Evolutionary conservation across 169 alveolate genomes (phyloP).

Genomic region (Prorocentrum cordatum): DNA sequence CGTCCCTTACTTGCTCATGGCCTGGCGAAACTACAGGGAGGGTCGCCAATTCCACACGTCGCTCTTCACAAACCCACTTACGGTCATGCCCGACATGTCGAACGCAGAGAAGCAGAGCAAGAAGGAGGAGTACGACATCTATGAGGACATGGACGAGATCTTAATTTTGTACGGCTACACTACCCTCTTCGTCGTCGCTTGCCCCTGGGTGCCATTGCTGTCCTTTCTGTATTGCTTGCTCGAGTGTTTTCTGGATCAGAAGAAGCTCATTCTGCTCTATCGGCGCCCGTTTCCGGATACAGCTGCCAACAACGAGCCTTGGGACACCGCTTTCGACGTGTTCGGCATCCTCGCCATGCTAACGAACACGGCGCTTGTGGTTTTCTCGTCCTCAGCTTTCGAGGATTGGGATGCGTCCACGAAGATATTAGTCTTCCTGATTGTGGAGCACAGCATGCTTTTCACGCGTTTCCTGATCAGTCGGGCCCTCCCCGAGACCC

Average conservation of each 20-base stretch:
- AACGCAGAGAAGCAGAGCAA: slow-evolving; percentile 65
- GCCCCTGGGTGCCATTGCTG: slow-evolving; percentile 13
- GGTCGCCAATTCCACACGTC: slow-evolving; percentile 11
- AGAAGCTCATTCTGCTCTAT: slow-evolving; percentile 46
- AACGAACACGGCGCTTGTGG: slow-evolving; percentile 44
- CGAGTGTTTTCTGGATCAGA: slow-evolving; percentile 63
- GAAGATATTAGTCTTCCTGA: slow-evolving; percentile 33
- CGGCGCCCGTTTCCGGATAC: slow-evolving; percentile 60
- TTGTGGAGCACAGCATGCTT: slow-evolving; percentile 44
- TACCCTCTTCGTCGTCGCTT: slow-evolving; percentile 42
- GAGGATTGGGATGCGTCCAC: neutral
- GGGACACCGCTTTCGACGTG: slow-evolving; percentile 67
- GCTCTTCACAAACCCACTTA: slow-evolving; percentile 55
- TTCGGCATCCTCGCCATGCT: slow-evolving; percentile 57
- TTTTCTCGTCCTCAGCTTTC: slow-evolving; percentile 19
- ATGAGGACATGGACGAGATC: slow-evolving; percentile 62
- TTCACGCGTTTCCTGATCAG: neutral
- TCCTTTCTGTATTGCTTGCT: neutral
- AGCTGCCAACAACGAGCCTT: slow-evolving; percentile 68
- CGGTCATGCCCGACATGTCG: slow-evolving; percentile 61
- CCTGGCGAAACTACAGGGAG: neutral
- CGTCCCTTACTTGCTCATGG: neutral
- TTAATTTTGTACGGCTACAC: slow-evolving; percentile 52
- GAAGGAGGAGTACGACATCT: slow-evolving; percentile 57
- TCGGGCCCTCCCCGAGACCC: neutral